phyloP scores from a whole-genome alignment of 2,329 filamentous ascomycete species.

The Epichloe sylvatica region DNA sequence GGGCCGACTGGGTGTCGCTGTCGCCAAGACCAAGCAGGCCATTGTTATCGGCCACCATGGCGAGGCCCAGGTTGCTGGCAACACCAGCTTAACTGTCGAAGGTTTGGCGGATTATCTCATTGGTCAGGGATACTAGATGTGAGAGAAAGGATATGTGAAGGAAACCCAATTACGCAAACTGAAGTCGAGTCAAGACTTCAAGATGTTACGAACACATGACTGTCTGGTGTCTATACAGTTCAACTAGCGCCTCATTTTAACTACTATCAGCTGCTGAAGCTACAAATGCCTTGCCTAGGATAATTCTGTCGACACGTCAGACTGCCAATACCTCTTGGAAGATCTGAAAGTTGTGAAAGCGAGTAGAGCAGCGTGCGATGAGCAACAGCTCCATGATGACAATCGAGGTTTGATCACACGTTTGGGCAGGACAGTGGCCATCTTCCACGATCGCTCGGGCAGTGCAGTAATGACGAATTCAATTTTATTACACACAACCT shows the following conservation, averaged over 20 bases:
- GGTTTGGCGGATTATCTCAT: constrained; percentile 78
- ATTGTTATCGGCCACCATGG: constrained; percentile 80
- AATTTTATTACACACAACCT: neutral
- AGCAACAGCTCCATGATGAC: no score
- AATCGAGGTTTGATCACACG: no score
- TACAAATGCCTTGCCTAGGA: neutral
- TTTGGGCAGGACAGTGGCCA: no score
- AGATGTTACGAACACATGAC: constrained; percentile 4
- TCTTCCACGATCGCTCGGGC: neutral
- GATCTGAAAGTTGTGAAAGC: no score
- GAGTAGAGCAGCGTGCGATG: no score
- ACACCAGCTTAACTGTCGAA: constrained; percentile 66
- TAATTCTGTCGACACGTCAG: neutral
- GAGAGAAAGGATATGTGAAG: constrained; percentile 3
- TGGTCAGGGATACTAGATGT: constrained; percentile 52
- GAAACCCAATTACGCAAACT: neutral
- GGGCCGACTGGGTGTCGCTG: constrained; percentile 66
- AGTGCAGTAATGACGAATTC: neutral
- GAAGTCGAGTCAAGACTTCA: constrained; percentile 1
- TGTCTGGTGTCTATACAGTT: constrained; percentile 3
- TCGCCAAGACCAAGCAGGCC: constrained; percentile 78
- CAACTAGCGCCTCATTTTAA: constrained; percentile 5
- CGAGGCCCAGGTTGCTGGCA: constrained; percentile 58
- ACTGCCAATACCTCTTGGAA: no score
- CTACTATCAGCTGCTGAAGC: neutral